These are phyloP conservation scores for Lathyrus aphaca DNA, from an alignment of 306 rosid species.

Conservation along the genomic window DNA sequence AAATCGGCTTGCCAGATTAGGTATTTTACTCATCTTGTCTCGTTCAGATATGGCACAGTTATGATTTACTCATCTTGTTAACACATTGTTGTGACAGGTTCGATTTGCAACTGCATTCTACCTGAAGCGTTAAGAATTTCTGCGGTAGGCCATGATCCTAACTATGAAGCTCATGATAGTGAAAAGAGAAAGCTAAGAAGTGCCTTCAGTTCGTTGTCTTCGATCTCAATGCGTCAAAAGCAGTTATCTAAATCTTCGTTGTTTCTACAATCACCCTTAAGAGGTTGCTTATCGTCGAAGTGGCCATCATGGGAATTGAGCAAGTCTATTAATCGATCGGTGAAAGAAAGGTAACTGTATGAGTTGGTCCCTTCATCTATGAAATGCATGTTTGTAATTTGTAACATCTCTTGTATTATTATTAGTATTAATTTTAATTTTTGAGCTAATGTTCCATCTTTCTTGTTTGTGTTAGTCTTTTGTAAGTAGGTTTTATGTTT, in stretches of 20 bases:
- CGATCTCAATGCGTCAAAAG: conserved; percentile 92
- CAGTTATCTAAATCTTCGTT: conserved; percentile 81
- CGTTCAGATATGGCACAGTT: background rate
- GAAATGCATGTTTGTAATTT: conserved; percentile 24
- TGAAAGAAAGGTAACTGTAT: conserved; percentile 67
- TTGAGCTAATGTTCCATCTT: background rate
- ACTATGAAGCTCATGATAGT: conserved; percentile 55
- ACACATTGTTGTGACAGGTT: conserved; percentile 57
- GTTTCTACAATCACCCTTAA: conserved; percentile 88
- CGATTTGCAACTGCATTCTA: conserved; percentile 84
- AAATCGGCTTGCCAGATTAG: conserved; percentile 89
- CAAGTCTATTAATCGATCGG: conserved; percentile 72
- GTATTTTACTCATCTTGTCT: conserved; percentile 51
- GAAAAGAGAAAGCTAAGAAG: conserved; percentile 77
- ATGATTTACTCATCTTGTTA: no score
- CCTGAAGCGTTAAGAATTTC: conserved; percentile 82
- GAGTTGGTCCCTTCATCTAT: no score
- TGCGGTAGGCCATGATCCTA: conserved; percentile 75
- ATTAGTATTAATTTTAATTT: background rate
- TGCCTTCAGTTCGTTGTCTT: conserved; percentile 71
- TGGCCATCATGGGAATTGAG: conserved; percentile 91
- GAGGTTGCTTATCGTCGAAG: conserved; percentile 79
- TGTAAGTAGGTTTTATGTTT: conserved; percentile 38
- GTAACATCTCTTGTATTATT: conserved; percentile 17
- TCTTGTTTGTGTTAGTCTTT: conserved; percentile 25